phyloP scores from a whole-genome alignment of 2,329 filamentous ascomycete genomes.

The Helminthosporium solani region DNA sequence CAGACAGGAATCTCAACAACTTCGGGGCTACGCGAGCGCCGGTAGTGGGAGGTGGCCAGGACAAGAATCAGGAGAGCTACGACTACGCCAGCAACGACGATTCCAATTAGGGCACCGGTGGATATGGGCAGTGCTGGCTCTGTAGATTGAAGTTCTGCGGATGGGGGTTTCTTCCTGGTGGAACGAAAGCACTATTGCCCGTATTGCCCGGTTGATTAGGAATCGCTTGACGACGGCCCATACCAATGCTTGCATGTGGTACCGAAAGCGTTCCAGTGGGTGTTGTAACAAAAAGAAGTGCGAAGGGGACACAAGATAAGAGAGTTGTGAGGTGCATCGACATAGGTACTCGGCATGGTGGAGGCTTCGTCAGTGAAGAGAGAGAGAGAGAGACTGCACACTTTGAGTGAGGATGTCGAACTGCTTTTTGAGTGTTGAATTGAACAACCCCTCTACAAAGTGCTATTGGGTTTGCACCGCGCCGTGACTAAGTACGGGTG shows the following conservation, averaged over 20 bases:
- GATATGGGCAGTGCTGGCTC: slow-evolving; percentile 7
- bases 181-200: slow-evolving; percentile 1
- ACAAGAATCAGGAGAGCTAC: slow-evolving; percentile 10
- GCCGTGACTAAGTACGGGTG: slow-evolving; percentile 4
- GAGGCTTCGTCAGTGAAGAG: slow-evolving; percentile 2
- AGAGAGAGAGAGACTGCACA: neutral
- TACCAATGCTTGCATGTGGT: neutral
- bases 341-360: slow-evolving; percentile 12
- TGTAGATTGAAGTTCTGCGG: neutral
- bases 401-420: neutral
- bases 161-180: neutral
- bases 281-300: slow-evolving; percentile 7
- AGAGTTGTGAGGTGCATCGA: slow-evolving; percentile 10
- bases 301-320: slow-evolving; percentile 7
- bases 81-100: slow-evolving; percentile 11
- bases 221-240: slow-evolving; percentile 21
- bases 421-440: neutral
- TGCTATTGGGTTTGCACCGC: neutral
- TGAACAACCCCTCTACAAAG: neutral
- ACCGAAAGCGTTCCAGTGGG: slow-evolving; percentile 9
- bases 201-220: slow-evolving; percentile 23
- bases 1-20: slow-evolving; percentile 25
- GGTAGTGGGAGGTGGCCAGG: slow-evolving; percentile 9
- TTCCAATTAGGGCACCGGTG: slow-evolving; percentile 18
- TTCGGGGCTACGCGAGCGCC: slow-evolving; percentile 8